These are phyloP conservation scores for Malus hybrid DNA, from an alignment of 331 rosid genomes.

Conservation along the genomic window DNA sequence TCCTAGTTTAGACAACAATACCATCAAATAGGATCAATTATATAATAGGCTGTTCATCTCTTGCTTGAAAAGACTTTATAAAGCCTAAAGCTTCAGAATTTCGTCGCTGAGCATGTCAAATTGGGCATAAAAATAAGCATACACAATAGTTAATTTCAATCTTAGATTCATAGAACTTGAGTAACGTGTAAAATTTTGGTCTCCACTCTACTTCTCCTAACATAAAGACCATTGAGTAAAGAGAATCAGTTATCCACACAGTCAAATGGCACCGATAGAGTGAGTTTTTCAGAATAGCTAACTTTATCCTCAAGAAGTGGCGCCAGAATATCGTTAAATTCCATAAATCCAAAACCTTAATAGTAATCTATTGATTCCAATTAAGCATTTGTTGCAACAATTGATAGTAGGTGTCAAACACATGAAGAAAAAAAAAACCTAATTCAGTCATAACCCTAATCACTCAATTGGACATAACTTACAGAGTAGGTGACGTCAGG, in stretches of 20 bases:
- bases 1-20: no score
- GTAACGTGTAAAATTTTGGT: not conserved
- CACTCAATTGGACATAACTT: not conserved
- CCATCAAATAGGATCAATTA: no score
- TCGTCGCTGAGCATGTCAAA: no score
- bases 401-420: not conserved
- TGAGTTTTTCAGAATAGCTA: not conserved
- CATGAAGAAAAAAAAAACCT: not conserved
- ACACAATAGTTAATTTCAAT: not conserved
- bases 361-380: not conserved
- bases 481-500: slow-evolving; percentile 94
- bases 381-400: not conserved
- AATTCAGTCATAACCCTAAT: not conserved
- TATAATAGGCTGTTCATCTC: no score
- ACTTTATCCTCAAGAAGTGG: not conserved
- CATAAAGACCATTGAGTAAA: not conserved
- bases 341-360: not conserved
- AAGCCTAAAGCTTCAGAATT: no score
- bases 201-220: not conserved
- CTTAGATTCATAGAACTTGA: not conserved
- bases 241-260: not conserved
- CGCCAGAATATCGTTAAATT: not conserved
- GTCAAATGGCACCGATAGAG: not conserved
- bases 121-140: no score
- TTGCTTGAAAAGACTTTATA: no score